Percentiles rank a stretch among this genome's conserved stretches.
phyloP scores from a whole-genome alignment of 2,329 filamentous ascomycete species.

The Sphaerulina vaccinii region DNA sequence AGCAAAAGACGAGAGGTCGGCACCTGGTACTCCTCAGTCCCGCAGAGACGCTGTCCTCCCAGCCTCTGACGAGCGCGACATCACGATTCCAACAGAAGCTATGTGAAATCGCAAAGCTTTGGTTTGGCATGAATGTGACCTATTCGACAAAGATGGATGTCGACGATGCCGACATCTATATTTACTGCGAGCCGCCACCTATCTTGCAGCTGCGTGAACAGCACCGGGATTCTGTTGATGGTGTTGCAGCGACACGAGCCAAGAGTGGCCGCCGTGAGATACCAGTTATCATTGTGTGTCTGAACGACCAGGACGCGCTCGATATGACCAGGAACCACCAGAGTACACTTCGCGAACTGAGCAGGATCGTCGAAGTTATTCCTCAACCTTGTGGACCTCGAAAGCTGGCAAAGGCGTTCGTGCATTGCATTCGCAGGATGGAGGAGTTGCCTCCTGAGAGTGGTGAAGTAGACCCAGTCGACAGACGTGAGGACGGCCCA shows the following conservation, averaged over 20 bases:
- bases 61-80: constrained; percentile 12
- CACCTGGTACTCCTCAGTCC: constrained; percentile 28
- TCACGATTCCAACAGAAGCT: constrained; percentile 26
- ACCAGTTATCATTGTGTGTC: constrained; percentile 39
- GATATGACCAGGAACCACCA: constrained; percentile 25
- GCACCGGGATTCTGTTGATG: constrained; percentile 1
- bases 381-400: constrained; percentile 41
- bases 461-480: neutral
- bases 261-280: constrained; percentile 11
- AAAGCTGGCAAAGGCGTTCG: constrained; percentile 41
- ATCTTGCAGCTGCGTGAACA: constrained; percentile 23
- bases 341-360: constrained; percentile 20
- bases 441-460: constrained; percentile 23
- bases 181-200: constrained; percentile 28
- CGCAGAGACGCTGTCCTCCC: neutral
- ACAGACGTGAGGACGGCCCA: neutral
- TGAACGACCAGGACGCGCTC: constrained; percentile 36
- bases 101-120: constrained; percentile 22
- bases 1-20: constrained; percentile 18
- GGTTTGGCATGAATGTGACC: constrained; percentile 28
- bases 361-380: constrained; percentile 37
- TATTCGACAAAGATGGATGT: constrained; percentile 19
- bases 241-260: neutral
- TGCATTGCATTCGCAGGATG: constrained; percentile 32
- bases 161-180: constrained; percentile 25